Evolutionary conservation across 805 yeast species (phyloP).

Genomic region (Huiozyma naganishii): DNA sequence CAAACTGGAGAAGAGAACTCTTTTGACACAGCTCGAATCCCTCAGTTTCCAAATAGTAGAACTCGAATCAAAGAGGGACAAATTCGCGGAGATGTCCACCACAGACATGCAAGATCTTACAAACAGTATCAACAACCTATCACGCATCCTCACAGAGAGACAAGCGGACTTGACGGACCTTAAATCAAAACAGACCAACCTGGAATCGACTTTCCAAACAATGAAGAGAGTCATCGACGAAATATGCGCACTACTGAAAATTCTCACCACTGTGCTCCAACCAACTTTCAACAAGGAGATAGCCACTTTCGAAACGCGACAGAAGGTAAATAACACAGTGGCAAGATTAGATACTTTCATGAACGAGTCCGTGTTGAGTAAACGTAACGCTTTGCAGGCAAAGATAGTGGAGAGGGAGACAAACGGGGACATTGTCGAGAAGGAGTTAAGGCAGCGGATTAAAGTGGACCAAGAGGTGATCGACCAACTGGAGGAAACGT

Average conservation of each 20-base stretch:
- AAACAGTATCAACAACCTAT: constrained; percentile 42
- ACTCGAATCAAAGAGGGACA: constrained; percentile 46
- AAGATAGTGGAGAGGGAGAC: constrained; percentile 32
- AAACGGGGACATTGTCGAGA: constrained; percentile 38
- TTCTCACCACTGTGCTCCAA: constrained; percentile 38
- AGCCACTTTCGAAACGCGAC: constrained; percentile 39
- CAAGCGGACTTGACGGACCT: constrained; percentile 30
- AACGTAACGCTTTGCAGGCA: too few species aligned
- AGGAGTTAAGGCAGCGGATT: constrained; percentile 34
- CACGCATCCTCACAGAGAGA: constrained; percentile 32
- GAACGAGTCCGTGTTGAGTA: too few species aligned
- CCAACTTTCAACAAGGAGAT: constrained; percentile 29
- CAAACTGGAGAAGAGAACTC: constrained; percentile 47
- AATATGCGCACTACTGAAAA: constrained; percentile 23
- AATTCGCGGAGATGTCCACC: constrained; percentile 46
- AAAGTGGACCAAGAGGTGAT: constrained; percentile 37
- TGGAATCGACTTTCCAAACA: constrained; percentile 46
- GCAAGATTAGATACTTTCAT: constrained; percentile 26
- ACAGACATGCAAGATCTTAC: constrained; percentile 49
- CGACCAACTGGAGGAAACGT: constrained; percentile 36
- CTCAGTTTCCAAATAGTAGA: constrained; percentile 47
- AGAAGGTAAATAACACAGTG: constrained; percentile 36
- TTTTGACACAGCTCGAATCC: constrained; percentile 51
- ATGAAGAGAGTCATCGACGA: constrained; percentile 32
- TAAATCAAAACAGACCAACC: constrained; percentile 40